A percentile compares a stretch with the other conserved stretches of the same genome.
These are phyloP conservation scores for Mortierella sp. DNA, from an alignment of 371 early-diverging fungal species.

Conservation along the genomic window DNA sequence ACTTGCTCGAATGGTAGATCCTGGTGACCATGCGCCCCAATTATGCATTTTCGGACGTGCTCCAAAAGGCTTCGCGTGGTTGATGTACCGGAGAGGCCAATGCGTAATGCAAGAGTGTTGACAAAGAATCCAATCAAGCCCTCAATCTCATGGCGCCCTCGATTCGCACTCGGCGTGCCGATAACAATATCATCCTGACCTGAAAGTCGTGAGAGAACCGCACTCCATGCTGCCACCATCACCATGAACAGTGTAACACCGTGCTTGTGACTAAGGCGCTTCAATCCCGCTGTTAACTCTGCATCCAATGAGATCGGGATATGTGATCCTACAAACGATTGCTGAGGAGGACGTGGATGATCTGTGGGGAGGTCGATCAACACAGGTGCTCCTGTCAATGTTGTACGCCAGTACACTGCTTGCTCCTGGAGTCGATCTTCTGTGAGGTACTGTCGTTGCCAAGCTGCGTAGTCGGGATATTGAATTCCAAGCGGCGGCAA, in stretches of 20 bases:
- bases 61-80: slow-evolving; percentile 2
- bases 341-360: slow-evolving; percentile 8
- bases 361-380: slow-evolving; percentile 16
- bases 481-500: slow-evolving; percentile 11
- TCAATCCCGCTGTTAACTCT: slow-evolving; percentile 1
- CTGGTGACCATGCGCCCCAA: slow-evolving; percentile 3
- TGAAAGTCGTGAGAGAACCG: slow-evolving; percentile 6
- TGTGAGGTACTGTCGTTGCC: slow-evolving; percentile 14
- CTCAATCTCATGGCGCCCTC: neutral
- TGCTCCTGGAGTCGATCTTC: slow-evolving; percentile 16
- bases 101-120: slow-evolving; percentile 14
- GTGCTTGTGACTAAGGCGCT: slow-evolving; percentile 12
- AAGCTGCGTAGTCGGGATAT: slow-evolving; percentile 17
- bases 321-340: slow-evolving; percentile 3
- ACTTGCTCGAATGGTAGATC: slow-evolving; percentile 16
- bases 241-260: slow-evolving; percentile 11
- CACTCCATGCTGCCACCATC: slow-evolving; percentile 10
- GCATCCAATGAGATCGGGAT: slow-evolving; percentile 1
- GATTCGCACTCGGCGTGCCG: slow-evolving; percentile 11
- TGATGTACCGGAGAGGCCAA: slow-evolving; percentile 9
- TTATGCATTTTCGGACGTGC: neutral
- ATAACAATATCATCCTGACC: slow-evolving; percentile 14
- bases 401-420: slow-evolving; percentile 3
- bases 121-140: slow-evolving; percentile 16
- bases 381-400: slow-evolving; percentile 7